Evolutionary conservation across 306 rosid genomes (phyloP).

Genomic region (Coriaria nepalensis): DNA sequence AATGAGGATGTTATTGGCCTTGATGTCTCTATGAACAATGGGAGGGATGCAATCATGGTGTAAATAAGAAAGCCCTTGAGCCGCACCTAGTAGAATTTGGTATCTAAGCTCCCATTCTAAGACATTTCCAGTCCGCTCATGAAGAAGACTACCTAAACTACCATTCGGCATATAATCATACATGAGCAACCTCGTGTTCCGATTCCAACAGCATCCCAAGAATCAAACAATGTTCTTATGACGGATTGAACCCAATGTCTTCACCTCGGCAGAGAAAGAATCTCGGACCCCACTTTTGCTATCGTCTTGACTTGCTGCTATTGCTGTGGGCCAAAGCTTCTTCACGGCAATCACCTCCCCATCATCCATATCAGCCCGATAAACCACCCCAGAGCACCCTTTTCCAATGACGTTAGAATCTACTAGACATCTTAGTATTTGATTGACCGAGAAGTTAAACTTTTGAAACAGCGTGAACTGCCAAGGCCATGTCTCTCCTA

Average conservation of each 20-base stretch:
- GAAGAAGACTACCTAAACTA: conserved; percentile 69
- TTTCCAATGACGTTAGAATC: conserved; percentile 75
- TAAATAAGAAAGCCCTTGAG: conserved; percentile 81
- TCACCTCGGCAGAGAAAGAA: conserved; percentile 75
- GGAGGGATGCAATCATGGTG: conserved; percentile 99
- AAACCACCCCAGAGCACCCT: conserved; percentile 88
- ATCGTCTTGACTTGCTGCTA: conserved; percentile 33
- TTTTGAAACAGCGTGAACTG: conserved; percentile 88
- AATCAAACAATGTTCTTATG: conserved; percentile 89
- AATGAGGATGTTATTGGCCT: conserved; percentile 92
- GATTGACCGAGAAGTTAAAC: conserved; percentile 68
- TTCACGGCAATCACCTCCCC: conserved; percentile 89
- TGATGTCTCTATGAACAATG: conserved; percentile 86
- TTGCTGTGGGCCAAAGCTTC: conserved; percentile 73
- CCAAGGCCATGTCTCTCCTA: conserved; percentile 86
- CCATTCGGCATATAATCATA: conserved; percentile 95
- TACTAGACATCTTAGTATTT: conserved; percentile 52
- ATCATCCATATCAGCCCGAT: conserved; percentile 57
- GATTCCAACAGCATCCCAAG: conserved; percentile 79
- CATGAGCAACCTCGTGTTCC: conserved; percentile 61
- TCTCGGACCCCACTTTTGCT: conserved; percentile 64
- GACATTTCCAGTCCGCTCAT: conserved; percentile 60
- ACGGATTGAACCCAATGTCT: conserved; percentile 71
- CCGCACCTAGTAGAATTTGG: conserved; percentile 76
- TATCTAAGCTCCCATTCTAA: conserved; percentile 91